Percentiles rank a stretch among this genome's conserved stretches.
Conservation (phyloP, 1,284 basidiomycete species). For the Macrocystidia cucumis region DNA sequence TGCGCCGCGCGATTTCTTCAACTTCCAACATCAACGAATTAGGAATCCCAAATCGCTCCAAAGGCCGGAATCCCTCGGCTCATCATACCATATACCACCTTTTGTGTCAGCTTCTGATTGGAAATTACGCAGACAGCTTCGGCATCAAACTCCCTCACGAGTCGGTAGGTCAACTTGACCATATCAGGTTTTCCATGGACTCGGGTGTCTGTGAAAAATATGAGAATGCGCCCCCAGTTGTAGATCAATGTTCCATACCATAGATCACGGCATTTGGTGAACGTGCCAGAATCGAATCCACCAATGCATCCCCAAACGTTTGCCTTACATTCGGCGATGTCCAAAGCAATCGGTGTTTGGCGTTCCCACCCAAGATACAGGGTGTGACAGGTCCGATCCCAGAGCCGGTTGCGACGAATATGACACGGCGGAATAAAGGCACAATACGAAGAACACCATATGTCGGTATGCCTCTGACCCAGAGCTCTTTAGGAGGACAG, state of each 20-base stretch:
- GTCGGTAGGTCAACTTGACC: conserved; percentile 48
- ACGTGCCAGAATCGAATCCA: conserved; percentile 44
- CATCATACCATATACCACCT: conserved; percentile 54
- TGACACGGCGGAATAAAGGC: conserved; percentile 48
- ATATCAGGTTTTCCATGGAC: conserved; percentile 54
- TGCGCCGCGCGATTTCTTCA: background rate
- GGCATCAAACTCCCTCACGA: conserved; percentile 52
- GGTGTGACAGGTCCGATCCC: conserved; percentile 56
- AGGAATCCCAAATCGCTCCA: conserved; percentile 51
- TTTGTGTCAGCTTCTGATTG: conserved; percentile 52
- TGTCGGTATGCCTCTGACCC: conserved; percentile 52
- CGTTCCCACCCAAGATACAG: conserved; percentile 39
- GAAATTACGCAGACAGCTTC: conserved; percentile 57
- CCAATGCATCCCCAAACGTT: conserved; percentile 51
- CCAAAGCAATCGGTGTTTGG: conserved; percentile 51
- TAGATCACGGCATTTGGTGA: conserved; percentile 51
- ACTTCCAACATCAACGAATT: conserved; percentile 4
- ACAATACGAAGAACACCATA: conserved; percentile 52
- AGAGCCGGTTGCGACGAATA: conserved; percentile 54
- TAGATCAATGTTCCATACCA: conserved; percentile 23
- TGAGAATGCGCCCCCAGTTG: conserved; percentile 1
- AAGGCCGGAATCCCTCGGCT: conserved; percentile 54
- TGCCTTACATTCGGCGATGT: conserved; percentile 51
- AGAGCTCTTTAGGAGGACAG: conserved; percentile 44
- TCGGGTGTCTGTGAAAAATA: conserved; percentile 38